phyloP scores from a whole-genome alignment of 805 yeast genomes.

The Wickerhamiella domercqiae region DNA sequence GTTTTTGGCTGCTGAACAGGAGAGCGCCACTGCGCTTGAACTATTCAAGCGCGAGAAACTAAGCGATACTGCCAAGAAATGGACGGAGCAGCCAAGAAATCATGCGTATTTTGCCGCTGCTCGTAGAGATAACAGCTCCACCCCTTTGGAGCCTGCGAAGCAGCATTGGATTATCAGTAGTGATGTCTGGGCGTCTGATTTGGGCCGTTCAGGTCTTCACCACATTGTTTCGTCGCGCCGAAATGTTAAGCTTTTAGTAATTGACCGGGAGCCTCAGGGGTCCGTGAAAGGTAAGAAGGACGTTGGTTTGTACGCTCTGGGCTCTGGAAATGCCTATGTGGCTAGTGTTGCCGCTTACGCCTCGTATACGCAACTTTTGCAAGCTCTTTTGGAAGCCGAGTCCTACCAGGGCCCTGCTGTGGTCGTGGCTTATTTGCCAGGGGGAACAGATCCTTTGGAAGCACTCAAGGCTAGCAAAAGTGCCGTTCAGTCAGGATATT shows the following conservation, averaged over 20 bases:
- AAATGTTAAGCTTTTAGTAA: constrained; percentile 69
- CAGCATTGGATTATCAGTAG: constrained; percentile 77
- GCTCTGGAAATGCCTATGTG: constrained; percentile 74
- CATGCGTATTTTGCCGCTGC: constrained; percentile 8
- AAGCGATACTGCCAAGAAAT: constrained; percentile 22
- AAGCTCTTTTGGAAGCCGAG: constrained; percentile 83
- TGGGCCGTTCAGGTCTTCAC: constrained; percentile 85
- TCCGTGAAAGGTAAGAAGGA: constrained; percentile 55
- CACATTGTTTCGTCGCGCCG: constrained; percentile 59
- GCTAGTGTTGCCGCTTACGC: constrained; percentile 90
- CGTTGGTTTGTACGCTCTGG: constrained; percentile 88
- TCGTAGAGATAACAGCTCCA: constrained; percentile 19
- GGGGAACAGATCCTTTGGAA: constrained; percentile 50
- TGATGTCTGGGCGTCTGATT: constrained; percentile 88
- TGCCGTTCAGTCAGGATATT: constrained; percentile 87
- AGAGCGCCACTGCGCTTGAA: constrained; percentile 31
- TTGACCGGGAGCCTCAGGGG: constrained; percentile 67
- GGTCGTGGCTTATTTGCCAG: constrained; percentile 78
- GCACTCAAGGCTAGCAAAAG: constrained; percentile 73
- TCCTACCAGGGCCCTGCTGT: constrained; percentile 80
- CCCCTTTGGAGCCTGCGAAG: constrained; percentile 16
- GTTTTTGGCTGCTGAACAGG: constrained; percentile 42
- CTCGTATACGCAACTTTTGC: constrained; percentile 82
- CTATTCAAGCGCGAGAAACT: constrained; percentile 29
- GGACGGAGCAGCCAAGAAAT: constrained; percentile 38